These are phyloP conservation scores for Bruguiera parviflora DNA, from an alignment of 345 rosid species.

Conservation along the genomic window DNA sequence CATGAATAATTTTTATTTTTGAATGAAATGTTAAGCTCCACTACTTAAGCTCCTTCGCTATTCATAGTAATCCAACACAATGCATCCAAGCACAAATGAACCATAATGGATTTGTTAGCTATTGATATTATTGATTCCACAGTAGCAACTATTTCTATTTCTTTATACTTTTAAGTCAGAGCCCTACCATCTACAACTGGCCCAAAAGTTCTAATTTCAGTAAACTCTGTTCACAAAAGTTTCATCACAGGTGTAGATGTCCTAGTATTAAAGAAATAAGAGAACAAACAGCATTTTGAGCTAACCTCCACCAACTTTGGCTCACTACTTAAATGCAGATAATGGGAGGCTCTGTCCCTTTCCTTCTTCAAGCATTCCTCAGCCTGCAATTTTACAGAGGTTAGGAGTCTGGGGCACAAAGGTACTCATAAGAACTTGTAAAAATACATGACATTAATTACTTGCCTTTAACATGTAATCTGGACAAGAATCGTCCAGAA, in stretches of 20 bases:
- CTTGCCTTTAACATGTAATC: slow-evolving; percentile 79
- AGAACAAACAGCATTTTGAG: neutral
- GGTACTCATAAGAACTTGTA: neutral
- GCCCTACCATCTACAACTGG: too few species aligned
- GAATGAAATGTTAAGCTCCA: too few species aligned
- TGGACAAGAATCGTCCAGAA: slow-evolving; percentile 70
- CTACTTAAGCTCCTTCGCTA: too few species aligned
- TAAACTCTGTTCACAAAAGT: too few species aligned
- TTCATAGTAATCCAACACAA: too few species aligned
- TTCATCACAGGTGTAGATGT: too few species aligned
- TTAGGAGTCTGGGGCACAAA: neutral
- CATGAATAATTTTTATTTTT: too few species aligned
- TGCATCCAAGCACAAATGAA: too few species aligned
- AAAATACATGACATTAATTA: neutral
- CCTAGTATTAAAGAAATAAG: neutral
- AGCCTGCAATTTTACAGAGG: slow-evolving; percentile 44
- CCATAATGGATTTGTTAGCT: too few species aligned
- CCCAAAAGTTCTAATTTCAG: too few species aligned
- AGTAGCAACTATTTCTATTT: too few species aligned
- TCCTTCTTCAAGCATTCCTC: slow-evolving; percentile 94
- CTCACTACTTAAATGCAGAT: slow-evolving; percentile 85
- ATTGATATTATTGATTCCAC: neutral
- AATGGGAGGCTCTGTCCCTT: slow-evolving; percentile 84
- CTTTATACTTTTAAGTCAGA: too few species aligned
- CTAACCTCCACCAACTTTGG: slow-evolving; percentile 87